phyloP scores from a whole-genome alignment of 768 basidiomycete genomes.

The Candolleomyces eurysporus region DNA sequence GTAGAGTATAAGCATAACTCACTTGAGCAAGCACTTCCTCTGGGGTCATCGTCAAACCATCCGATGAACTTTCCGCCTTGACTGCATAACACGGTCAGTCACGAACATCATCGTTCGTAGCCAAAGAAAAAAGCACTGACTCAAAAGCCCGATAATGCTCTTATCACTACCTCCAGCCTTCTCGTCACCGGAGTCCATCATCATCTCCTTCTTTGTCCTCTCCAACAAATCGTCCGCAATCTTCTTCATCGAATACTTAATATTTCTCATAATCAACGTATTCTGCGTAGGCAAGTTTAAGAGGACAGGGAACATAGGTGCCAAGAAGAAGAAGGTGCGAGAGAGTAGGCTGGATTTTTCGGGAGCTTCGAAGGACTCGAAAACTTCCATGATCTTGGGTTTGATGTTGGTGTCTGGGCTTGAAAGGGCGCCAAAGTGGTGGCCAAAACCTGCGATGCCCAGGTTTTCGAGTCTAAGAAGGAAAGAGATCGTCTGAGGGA shows the following conservation, averaged over 20 bases:
- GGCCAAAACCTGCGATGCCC: slow-evolving; percentile 58
- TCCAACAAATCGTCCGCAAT: slow-evolving; percentile 40
- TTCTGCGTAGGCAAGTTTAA: slow-evolving; percentile 33
- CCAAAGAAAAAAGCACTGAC: slow-evolving; percentile 15
- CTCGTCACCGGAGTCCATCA: slow-evolving; percentile 16
- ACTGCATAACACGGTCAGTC: slow-evolving; percentile 18
- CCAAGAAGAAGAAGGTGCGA: slow-evolving; percentile 32
- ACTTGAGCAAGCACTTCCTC: slow-evolving; percentile 39
- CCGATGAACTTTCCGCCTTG: slow-evolving; percentile 30
- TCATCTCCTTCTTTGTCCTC: slow-evolving; percentile 31
- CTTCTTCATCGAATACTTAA: slow-evolving; percentile 32
- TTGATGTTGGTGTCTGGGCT: slow-evolving; percentile 34
- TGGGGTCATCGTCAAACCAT: slow-evolving; percentile 29
- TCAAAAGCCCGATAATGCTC: slow-evolving; percentile 37
- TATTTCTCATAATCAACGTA: slow-evolving; percentile 23
- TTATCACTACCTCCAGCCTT: slow-evolving; percentile 27
- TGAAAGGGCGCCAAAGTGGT: slow-evolving; percentile 49
- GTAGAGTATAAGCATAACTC: not conserved
- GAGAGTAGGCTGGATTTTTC: slow-evolving; percentile 25
- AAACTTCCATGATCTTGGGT: slow-evolving; percentile 38
- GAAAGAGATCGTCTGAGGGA: not conserved
- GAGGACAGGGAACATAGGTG: slow-evolving; percentile 34
- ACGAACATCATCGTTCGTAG: not conserved
- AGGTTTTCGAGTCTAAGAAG: slow-evolving; percentile 48
- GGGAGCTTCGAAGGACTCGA: slow-evolving; percentile 32